These are phyloP conservation scores for Zygotorulaspora florentina DNA, from an alignment of 805 yeast genomes.

Conservation along the genomic window DNA sequence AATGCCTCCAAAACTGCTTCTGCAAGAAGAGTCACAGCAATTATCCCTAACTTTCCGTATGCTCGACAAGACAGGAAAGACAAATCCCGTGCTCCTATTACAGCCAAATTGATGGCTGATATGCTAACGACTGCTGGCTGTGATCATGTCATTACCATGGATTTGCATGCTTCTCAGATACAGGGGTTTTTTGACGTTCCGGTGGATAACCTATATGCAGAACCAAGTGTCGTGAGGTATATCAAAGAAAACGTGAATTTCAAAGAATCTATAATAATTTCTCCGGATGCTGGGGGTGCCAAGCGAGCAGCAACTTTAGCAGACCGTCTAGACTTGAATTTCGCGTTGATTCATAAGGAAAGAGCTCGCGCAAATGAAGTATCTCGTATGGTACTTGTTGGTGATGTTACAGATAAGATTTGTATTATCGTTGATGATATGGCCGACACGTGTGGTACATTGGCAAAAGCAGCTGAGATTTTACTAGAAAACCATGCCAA, in stretches of 20 bases:
- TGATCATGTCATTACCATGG: constrained; percentile 84
- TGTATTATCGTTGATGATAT: constrained; percentile 82
- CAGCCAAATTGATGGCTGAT: constrained; percentile 81
- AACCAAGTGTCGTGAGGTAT: constrained; percentile 73
- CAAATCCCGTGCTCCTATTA: constrained; percentile 79
- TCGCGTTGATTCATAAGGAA: constrained; percentile 82
- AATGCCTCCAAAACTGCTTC: constrained; percentile 81
- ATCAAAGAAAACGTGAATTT: constrained; percentile 58
- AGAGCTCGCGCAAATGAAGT: constrained; percentile 81
- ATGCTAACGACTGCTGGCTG: constrained; percentile 81
- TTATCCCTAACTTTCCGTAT: constrained; percentile 77
- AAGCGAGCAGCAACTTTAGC: constrained; percentile 85
- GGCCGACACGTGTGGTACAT: constrained; percentile 88
- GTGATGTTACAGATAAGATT: constrained; percentile 71
- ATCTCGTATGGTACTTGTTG: constrained; percentile 78
- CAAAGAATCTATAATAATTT: constrained; percentile 65
- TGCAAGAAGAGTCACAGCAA: constrained; percentile 78
- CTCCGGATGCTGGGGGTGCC: constrained; percentile 91
- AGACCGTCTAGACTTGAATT: constrained; percentile 71
- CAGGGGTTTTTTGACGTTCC: constrained; percentile 84
- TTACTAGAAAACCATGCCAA: constrained; percentile 63
- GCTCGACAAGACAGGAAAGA: constrained; percentile 90
- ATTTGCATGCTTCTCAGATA: constrained; percentile 82
- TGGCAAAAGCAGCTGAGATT: constrained; percentile 77
- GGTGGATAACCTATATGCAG: constrained; percentile 80